phyloP scores from a whole-genome alignment of 345 rosid genomes.

The Camelina hispida region DNA sequence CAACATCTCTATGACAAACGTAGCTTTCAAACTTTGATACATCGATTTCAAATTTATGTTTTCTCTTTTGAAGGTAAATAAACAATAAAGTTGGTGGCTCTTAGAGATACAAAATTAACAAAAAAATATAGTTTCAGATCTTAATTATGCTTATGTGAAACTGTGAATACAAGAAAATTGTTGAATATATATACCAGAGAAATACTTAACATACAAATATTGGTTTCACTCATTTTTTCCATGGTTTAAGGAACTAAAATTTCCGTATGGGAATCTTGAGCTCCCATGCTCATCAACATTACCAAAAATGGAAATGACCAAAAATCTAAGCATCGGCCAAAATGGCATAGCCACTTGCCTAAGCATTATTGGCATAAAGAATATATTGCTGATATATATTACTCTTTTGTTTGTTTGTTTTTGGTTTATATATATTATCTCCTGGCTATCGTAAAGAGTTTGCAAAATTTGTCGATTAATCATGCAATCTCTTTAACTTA shows the following conservation, averaged over 20 bases:
- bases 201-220: no score
- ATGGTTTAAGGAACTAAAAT: background rate
- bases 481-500: background rate
- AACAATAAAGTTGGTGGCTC: constrained; percentile 8
- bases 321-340: background rate
- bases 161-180: background rate
- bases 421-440: background rate
- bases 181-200: no score
- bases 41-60: constrained; percentile 9
- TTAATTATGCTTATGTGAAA: background rate
- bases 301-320: background rate
- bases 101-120: background rate
- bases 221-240: background rate
- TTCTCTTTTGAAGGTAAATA: background rate
- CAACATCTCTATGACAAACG: constrained; percentile 22
- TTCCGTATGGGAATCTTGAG: background rate
- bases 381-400: background rate
- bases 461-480: background rate
- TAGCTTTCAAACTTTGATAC: constrained; percentile 28
- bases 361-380: background rate
- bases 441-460: no score
- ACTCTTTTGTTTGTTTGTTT: no score
- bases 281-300: background rate
- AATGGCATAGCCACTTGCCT: background rate
- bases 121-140: background rate